These are phyloP conservation scores for Fraxinus latifolia DNA, from an alignment of 305 asterid species.

Conservation along the genomic window DNA sequence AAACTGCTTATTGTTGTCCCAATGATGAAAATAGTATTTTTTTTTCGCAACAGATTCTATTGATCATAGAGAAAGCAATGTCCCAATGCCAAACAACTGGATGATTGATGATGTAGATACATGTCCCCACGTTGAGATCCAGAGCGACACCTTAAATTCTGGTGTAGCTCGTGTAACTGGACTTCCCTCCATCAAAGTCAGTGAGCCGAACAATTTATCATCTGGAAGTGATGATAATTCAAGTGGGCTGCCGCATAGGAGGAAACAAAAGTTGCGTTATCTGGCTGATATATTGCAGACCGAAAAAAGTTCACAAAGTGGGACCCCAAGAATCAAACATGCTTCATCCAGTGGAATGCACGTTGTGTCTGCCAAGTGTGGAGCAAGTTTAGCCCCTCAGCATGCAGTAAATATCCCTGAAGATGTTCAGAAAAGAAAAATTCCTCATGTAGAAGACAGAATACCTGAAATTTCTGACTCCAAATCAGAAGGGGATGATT, in stretches of 20 bases:
- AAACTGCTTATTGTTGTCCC: neutral
- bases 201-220: conserved; percentile 31
- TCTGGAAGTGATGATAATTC: conserved; percentile 33
- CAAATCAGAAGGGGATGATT: conserved; percentile 31
- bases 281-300: conserved; percentile 53
- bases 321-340: conserved; percentile 22
- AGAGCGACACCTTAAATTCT: neutral
- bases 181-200: conserved; percentile 13
- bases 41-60: conserved; percentile 27
- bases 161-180: conserved; percentile 6
- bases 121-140: neutral
- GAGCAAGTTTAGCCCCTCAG: conserved; percentile 25
- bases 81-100: neutral
- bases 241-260: conserved; percentile 24
- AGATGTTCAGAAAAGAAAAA: conserved; percentile 32
- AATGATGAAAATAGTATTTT: conserved; percentile 10
- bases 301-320: conserved; percentile 23
- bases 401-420: conserved; percentile 11
- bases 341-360: conserved; percentile 26
- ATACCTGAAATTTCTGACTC: conserved; percentile 29
- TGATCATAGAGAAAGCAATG: neutral
- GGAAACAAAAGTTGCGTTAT: conserved; percentile 50
- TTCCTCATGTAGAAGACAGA: conserved; percentile 32
- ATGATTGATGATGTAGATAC: neutral
- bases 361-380: conserved; percentile 25